Base-by-base conservation (phyloP, 306 rosid species). In the Cucumis hystrix region DNA sequence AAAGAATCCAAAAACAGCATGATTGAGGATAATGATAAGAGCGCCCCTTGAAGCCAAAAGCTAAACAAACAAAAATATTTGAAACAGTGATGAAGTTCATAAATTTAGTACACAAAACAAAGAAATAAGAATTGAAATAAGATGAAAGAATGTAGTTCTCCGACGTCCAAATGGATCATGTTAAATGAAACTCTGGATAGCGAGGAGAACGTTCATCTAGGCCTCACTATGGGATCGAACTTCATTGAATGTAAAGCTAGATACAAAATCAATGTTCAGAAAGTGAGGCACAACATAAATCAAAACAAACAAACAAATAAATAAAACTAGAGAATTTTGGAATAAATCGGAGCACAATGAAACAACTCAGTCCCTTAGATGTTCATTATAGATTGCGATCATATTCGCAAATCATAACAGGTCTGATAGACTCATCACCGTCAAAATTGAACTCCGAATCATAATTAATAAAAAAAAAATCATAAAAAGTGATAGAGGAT, bases 361-460 rank as follows among this genome's bases (percentile, higher is more conserved):
- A 69, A 13, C 4, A 69, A 69, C 96, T 90, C 97, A 90, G 97
- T 85, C 96, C 97, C 97, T 92, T 92, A 92, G 97, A 92, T 92
- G 97, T 92, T 90, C 91, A 69, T 77, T 72, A 85, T 81, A 12
- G 77, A 66, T 67, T 90, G 96, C 92, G 93, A 92, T 92, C 96
- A 88, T 87, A 0, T 1, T 90, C 93, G 92, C 91, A 90, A 87
- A 79, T 92, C 97, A 90, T 90, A 86, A 92, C 93, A 90, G 96
- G 96, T 92, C 93, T 92, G 96, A 83, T 60, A 79, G 88, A 20
- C 89, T 92, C 97, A 92, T 92, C 93, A 88, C 72, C 33, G 96
- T 4, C 40, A 56, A 28, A 8, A 28, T 2, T 2, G n/a, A 37
- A 41, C 51, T 58, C 79, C 7, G 37, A 21, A 20, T 1, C 28